Evolutionary conservation across 306 rosid genomes (phyloP).

Genomic region (Medicago arabica): DNA sequence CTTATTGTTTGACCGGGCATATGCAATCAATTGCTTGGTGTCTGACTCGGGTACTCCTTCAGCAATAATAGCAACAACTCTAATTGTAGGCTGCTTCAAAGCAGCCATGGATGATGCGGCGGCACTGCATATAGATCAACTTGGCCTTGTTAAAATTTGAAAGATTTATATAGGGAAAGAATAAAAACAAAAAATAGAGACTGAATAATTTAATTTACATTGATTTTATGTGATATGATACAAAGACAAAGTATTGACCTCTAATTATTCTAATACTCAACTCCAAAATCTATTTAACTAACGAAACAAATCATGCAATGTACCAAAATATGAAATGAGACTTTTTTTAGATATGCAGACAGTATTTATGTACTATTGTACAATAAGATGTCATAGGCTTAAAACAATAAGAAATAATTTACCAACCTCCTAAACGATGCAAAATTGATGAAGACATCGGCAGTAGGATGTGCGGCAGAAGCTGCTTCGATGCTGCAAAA

Average conservation of each 20-base stretch:
- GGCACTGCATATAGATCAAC: slow-evolving; percentile 66
- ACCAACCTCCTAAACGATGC: slow-evolving; percentile 93
- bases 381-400: slow-evolving; percentile 20
- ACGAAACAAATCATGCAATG: not conserved
- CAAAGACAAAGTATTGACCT: slow-evolving; percentile 5
- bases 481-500: slow-evolving; percentile 91
- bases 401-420: slow-evolving; percentile 25
- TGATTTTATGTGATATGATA: slow-evolving; percentile 19
- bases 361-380: not conserved
- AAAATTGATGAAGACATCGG: slow-evolving; percentile 98
- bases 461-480: slow-evolving; percentile 96
- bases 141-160: slow-evolving; percentile 10
- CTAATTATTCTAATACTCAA: slow-evolving; percentile 1
- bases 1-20: slow-evolving; percentile 94
- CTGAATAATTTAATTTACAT: slow-evolving; percentile 2
- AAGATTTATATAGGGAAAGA: slow-evolving; percentile 2
- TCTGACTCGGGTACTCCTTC: slow-evolving; percentile 99
- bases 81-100: slow-evolving; percentile 90
- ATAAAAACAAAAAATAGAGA: not conserved
- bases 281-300: not conserved
- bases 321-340: slow-evolving; percentile 26
- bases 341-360: not conserved
- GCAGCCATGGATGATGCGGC: slow-evolving; percentile 96
- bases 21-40: slow-evolving; percentile 91
- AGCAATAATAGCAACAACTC: slow-evolving; percentile 96